These are phyloP conservation scores for Parascedosporium putredinis DNA, from an alignment of 2,329 filamentous ascomycete species.

Conservation along the genomic window DNA sequence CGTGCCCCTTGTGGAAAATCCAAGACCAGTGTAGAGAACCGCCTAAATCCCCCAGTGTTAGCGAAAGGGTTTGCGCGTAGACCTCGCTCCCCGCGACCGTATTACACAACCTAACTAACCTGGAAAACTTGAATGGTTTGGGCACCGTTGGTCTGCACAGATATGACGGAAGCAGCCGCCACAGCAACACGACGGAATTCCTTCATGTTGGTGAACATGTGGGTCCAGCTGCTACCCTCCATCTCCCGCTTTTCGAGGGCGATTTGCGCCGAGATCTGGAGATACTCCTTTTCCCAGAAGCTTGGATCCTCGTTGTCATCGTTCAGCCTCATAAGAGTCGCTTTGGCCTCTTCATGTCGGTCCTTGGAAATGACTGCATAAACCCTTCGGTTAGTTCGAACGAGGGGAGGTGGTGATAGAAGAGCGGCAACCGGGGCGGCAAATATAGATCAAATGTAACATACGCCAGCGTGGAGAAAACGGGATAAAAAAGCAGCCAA, in stretches of 20 bases:
- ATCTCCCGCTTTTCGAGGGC: not conserved
- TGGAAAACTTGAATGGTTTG: not conserved
- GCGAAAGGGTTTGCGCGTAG: too few relatives aligned
- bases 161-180: not conserved
- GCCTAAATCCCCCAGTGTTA: too few relatives aligned
- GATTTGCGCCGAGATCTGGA: not conserved
- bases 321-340: not conserved
- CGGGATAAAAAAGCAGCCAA: slow-evolving; percentile 15
- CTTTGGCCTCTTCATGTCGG: slow-evolving; percentile 3
- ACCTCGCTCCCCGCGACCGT: not conserved
- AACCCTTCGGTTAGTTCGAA: not conserved
- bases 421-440: too few relatives aligned
- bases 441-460: too few relatives aligned
- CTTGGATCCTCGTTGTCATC: not conserved
- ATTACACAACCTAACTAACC: not conserved
- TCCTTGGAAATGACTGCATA: slow-evolving; percentile 8
- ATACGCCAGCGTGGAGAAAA: slow-evolving; percentile 18
- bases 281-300: not conserved
- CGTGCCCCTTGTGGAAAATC: not conserved
- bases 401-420: too few relatives aligned
- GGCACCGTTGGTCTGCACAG: not conserved
- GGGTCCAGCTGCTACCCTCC: not conserved
- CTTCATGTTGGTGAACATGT: not conserved
- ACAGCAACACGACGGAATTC: not conserved
- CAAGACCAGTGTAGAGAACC: not conserved